These are phyloP conservation scores for Globisporangium okanoganense DNA, from an alignment of 352 stramenopile species.

Conservation along the genomic window DNA sequence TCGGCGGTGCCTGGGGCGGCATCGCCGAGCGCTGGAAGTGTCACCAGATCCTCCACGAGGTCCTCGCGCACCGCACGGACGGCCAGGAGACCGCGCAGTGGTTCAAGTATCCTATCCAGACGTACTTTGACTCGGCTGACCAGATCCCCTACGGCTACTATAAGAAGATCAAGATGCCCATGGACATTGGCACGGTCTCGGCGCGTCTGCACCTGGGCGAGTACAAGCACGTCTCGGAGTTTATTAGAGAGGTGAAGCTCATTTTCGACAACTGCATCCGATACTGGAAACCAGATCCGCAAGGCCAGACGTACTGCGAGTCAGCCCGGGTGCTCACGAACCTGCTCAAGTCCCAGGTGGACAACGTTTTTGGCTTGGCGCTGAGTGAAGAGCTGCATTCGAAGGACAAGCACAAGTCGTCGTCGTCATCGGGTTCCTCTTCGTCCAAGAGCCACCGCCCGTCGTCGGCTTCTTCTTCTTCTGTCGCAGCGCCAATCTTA, in stretches of 20 bases:
- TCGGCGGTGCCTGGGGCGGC: slow-evolving; percentile 60
- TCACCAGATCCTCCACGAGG: slow-evolving; percentile 77
- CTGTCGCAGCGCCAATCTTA: neutral
- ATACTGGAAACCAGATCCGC: slow-evolving; percentile 74
- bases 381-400: slow-evolving; percentile 21
- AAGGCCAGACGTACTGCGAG: slow-evolving; percentile 78
- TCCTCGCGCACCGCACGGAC: slow-evolving; percentile 67
- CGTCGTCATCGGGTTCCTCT: slow-evolving; percentile 20
- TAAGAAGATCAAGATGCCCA: slow-evolving; percentile 70
- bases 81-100: slow-evolving; percentile 79
- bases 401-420: slow-evolving; percentile 42
- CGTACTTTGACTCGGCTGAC: slow-evolving; percentile 80
- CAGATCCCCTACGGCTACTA: slow-evolving; percentile 84
- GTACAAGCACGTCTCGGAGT: slow-evolving; percentile 57
- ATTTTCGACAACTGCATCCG: slow-evolving; percentile 85
- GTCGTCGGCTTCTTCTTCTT: slow-evolving; percentile 22
- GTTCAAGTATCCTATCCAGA: slow-evolving; percentile 86
- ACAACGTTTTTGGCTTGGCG: slow-evolving; percentile 29
- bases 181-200: slow-evolving; percentile 82
- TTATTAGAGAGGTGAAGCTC: slow-evolving; percentile 62
- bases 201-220: slow-evolving; percentile 58
- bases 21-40: slow-evolving; percentile 79
- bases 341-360: slow-evolving; percentile 46
- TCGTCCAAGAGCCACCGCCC: slow-evolving; percentile 16
- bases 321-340: slow-evolving; percentile 58